Evolutionary conservation across 441 rosid genomes (phyloP).

Genomic region (Gossypium lobatum): DNA sequence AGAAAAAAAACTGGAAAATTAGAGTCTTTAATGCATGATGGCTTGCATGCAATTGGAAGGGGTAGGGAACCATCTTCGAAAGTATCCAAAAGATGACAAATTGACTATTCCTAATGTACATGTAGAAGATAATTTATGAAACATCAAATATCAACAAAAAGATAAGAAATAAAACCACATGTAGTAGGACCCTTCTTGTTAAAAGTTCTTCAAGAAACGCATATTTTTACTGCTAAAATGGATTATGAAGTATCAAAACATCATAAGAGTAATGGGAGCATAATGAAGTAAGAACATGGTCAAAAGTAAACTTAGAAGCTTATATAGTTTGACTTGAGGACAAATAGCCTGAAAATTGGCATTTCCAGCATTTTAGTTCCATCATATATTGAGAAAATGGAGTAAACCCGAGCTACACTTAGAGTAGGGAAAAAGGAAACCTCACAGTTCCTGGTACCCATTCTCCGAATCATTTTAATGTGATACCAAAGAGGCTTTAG

Average conservation of each 20-base stretch:
- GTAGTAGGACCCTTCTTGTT: neutral
- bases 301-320: neutral
- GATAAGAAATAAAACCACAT: neutral
- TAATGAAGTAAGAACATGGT: neutral
- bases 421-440: neutral
- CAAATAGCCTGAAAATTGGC: neutral
- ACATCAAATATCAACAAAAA: neutral
- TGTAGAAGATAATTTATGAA: neutral
- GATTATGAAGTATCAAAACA: neutral
- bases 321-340: neutral
- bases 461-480: slow-evolving; percentile 1
- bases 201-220: neutral
- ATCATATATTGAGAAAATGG: neutral
- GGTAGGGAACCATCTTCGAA: neutral
- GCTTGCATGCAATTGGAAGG: neutral
- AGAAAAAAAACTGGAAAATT: neutral
- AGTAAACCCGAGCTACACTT: neutral
- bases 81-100: neutral
- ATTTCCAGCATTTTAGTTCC: slow-evolving; percentile 5
- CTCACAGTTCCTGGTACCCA: neutral
- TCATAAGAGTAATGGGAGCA: neutral
- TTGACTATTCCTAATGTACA: neutral
- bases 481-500: neutral
- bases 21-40: neutral
- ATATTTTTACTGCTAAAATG: neutral